Base-by-base conservation (phyloP, 2,329 filamentous ascomycete species). In the Calonectria pseudoturangicola region DNA sequence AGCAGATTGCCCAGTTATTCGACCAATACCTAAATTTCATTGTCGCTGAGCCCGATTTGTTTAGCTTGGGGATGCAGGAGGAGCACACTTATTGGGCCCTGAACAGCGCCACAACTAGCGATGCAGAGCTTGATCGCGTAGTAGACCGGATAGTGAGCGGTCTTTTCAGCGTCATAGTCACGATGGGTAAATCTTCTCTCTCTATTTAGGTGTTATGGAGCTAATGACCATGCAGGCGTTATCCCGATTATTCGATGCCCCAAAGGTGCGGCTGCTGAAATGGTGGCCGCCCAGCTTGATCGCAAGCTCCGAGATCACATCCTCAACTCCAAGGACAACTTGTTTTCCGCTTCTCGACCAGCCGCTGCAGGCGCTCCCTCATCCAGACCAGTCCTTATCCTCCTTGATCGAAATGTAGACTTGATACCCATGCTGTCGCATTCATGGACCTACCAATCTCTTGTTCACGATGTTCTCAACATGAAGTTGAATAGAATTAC, bases 1-100 rank as follows among this genome's bases (percentile, higher is more conserved):
- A 98, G 78, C 92, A 94, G 79, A 96, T 99, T 74, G 93, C 96
- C 2, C 96, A 98, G 81, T 91, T 99, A 8, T 99, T 93, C 79
- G 97, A 99, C 82, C 97, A 99, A 83, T 98, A 98, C 81, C 88
- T 99, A 67, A 98, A 99, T 85, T 99, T 98, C 81, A 94, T 98
- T 75, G 96, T 98, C 50, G 94, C 94, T 41, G 97, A 99, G 83
- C 96, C 96, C 6, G 96, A 98, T 82, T 88, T 99, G 5, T 99
- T 99, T 86, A 98, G 94, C 81, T 87, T 99, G 74, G 96, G 96
- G 12, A 94, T 98, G 90, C 93, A 95, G 76, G 97, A 97, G 77
- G 94, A 93, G 73, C 91, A 98, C 83, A 95, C 94, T 10, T 99
- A 99, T 83, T 97, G 95, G 92, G 95, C 94, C n/a, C 88, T 99